Conservation (phyloP, 164 flowering plant species). For the Stephania cephalantha region DNA sequence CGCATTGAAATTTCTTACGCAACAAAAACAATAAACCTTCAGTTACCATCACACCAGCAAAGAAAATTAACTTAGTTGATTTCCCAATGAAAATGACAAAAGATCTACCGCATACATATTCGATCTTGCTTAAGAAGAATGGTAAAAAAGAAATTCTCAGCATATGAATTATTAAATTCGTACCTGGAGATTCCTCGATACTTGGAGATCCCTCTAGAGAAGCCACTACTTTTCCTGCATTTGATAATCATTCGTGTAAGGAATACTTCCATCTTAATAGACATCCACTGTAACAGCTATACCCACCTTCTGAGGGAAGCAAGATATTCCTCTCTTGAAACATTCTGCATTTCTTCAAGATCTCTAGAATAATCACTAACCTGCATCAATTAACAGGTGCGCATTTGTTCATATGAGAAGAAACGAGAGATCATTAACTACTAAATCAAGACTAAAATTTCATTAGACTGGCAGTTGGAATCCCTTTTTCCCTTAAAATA, state of each 20-base stretch:
- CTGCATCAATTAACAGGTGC: conserved; percentile 33
- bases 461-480: background rate
- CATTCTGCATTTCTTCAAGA: conserved; percentile 93
- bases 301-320: conserved; percentile 87
- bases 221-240: conserved; percentile 97
- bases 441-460: conserved; percentile 1
- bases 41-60: background rate
- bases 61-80: background rate
- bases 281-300: background rate
- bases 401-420: background rate
- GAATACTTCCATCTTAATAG: conserved; percentile 5
- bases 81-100: too few relatives aligned
- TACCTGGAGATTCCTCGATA: conserved; percentile 90
- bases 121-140: background rate
- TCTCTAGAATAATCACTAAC: conserved; percentile 93
- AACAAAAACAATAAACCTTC: background rate
- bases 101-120: background rate
- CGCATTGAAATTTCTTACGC: background rate
- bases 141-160: background rate
- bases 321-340: conserved; percentile 95
- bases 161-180: conserved; percentile 1
- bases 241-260: conserved; percentile 16
- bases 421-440: background rate
- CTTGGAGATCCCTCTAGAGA: conserved; percentile 87
- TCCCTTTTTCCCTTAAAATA: background rate